Evolutionary conservation across 352 stramenopile species (phyloP).

Genomic region (Globisporangium polare): DNA sequence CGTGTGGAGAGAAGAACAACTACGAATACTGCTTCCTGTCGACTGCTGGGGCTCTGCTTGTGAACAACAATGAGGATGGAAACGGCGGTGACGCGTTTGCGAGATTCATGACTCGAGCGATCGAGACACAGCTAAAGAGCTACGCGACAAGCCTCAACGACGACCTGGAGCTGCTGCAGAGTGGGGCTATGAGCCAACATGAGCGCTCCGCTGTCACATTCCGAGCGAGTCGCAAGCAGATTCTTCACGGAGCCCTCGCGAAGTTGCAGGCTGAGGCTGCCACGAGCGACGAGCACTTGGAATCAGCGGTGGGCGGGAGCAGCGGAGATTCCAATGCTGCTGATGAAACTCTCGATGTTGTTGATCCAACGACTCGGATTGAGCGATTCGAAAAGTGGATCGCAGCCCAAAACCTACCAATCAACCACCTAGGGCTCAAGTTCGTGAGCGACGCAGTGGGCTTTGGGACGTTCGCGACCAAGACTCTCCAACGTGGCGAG

Average conservation of each 20-base stretch:
- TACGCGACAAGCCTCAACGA: conserved; percentile 42
- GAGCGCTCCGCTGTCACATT: conserved; percentile 33
- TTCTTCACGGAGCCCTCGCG: conserved; percentile 28
- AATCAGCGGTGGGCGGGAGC: background rate
- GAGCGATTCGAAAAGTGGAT: conserved; percentile 50
- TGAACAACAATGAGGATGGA: background rate
- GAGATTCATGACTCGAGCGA: conserved; percentile 11
- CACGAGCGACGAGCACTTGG: background rate
- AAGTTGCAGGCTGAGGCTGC: conserved; percentile 12
- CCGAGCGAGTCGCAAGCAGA: conserved; percentile 47
- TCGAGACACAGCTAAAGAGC: conserved; percentile 18
- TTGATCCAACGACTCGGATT: conserved; percentile 14
- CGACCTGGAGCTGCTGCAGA: conserved; percentile 20
- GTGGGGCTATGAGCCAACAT: background rate
- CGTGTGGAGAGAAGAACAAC: conserved; percentile 18
- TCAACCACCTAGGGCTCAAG: conserved; percentile 54
- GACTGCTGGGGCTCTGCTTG: conserved; percentile 3
- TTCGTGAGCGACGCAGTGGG: conserved; percentile 50
- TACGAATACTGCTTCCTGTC: conserved; percentile 37
- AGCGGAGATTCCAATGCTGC: background rate
- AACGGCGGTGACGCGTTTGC: conserved; percentile 6
- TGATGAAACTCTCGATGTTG: background rate
- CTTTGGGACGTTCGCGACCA: conserved; percentile 62
- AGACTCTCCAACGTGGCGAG: conserved; percentile 46
- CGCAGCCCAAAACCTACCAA: conserved; percentile 20